These are phyloP conservation scores for Xylaria sp. DNA, from an alignment of 2,329 filamentous ascomycete genomes.

Conservation along the genomic window DNA sequence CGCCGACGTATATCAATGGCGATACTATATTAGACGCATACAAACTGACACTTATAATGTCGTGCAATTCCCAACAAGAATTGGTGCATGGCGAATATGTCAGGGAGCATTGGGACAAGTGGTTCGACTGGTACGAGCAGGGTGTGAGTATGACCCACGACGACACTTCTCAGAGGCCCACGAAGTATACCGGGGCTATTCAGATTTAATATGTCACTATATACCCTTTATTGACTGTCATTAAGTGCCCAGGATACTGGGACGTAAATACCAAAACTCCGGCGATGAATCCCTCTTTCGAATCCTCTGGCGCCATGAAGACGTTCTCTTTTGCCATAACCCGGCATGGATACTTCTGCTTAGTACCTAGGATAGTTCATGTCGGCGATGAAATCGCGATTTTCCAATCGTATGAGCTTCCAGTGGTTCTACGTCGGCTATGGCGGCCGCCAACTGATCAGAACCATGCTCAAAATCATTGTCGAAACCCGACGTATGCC, in stretches of 20 bases:
- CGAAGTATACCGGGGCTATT: neutral
- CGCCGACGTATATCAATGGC: constrained; percentile 27
- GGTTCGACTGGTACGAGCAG: constrained; percentile 30
- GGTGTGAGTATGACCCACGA: constrained; percentile 21
- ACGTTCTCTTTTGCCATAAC: constrained; percentile 42
- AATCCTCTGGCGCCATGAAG: constrained; percentile 30
- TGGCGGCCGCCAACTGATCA: neutral
- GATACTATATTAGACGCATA: constrained; percentile 30
- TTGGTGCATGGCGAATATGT: constrained; percentile 23
- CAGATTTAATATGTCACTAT: neutral
- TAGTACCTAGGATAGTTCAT: constrained; percentile 35
- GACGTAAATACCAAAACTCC: neutral
- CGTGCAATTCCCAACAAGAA: constrained; percentile 29
- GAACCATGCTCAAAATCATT: neutral
- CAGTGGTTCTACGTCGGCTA: constrained; percentile 30
- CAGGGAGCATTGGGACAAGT: constrained; percentile 29
- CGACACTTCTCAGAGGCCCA: neutral
- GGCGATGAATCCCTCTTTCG: constrained; percentile 29
- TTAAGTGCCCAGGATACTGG: constrained; percentile 33
- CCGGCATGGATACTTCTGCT: constrained; percentile 41
- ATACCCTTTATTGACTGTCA: neutral
- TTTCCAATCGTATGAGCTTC: constrained; percentile 35
- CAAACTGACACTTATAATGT: constrained; percentile 35
- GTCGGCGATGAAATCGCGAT: constrained; percentile 37
- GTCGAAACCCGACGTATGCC: neutral